Percentiles rank a stretch among this genome's conserved stretches.
Evolutionary conservation across 2,329 filamentous ascomycete species (phyloP).

Genomic region (Colletotrichum brevisporum): DNA sequence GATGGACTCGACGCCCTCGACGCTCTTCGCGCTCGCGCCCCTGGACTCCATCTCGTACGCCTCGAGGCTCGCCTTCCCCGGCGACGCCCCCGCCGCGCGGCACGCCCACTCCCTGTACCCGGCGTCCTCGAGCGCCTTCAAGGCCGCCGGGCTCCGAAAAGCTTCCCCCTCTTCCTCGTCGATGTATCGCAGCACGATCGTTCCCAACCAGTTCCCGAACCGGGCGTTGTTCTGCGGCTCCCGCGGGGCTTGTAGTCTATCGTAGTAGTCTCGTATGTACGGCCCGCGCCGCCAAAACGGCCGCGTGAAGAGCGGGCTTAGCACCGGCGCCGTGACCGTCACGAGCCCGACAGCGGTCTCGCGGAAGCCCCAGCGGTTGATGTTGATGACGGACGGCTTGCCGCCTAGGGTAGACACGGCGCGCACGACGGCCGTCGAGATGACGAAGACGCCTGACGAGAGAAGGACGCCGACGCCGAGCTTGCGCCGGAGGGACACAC

Average conservation of each 20-base stretch:
- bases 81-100: background rate
- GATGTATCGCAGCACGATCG: constrained; percentile 28
- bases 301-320: constrained; percentile 38
- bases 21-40: constrained; percentile 22
- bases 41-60: constrained; percentile 12
- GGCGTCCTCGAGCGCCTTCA: constrained; percentile 8
- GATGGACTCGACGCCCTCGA: background rate
- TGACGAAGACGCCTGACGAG: constrained; percentile 47
- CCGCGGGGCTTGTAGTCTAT: constrained; percentile 3
- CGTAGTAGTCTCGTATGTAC: constrained; percentile 34
- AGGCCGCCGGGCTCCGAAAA: background rate
- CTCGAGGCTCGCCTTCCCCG: background rate
- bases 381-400: constrained; percentile 45
- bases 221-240: constrained; percentile 9
- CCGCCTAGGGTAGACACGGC: constrained; percentile 43
- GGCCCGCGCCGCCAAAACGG: constrained; percentile 41
- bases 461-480: constrained; percentile 44
- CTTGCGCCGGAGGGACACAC: constrained; percentile 37
- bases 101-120: background rate
- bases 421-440: constrained; percentile 45
- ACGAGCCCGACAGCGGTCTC: constrained; percentile 45
- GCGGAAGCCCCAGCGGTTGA: constrained; percentile 42
- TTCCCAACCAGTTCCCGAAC: constrained; percentile 30
- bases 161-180: constrained; percentile 17
- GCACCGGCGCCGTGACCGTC: constrained; percentile 42